Conservation (phyloP, 805 yeast species). For the Candida easanensis region DNA sequence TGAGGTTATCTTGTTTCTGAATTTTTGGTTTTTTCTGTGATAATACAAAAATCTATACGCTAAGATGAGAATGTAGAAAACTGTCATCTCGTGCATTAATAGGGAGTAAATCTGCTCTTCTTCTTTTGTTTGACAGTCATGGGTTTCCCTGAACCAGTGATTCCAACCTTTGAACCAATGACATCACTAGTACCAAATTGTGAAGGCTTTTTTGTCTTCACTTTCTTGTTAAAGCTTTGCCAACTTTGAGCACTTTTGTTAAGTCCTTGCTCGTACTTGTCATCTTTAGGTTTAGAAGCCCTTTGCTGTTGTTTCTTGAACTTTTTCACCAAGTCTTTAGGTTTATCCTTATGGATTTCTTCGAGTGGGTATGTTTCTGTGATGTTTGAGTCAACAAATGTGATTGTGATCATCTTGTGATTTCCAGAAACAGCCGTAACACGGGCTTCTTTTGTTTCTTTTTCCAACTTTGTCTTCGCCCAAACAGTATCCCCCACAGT, state of each 20-base stretch:
- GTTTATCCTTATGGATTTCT: conserved; percentile 12
- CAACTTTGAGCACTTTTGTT: conserved; percentile 19
- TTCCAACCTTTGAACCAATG: conserved; percentile 20
- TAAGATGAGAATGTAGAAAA: neutral
- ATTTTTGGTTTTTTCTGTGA: neutral
- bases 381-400: conserved; percentile 8
- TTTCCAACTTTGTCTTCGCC: conserved; percentile 13
- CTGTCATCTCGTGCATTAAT: conserved; percentile 5
- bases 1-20: neutral
- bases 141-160: conserved; percentile 11
- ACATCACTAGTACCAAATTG: conserved; percentile 12
- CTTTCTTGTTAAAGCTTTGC: conserved; percentile 21
- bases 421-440: conserved; percentile 20
- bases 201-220: conserved; percentile 8
- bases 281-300: conserved; percentile 4
- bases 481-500: conserved; percentile 15
- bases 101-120: conserved; percentile 18
- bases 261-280: conserved; percentile 12
- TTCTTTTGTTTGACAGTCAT: conserved; percentile 13
- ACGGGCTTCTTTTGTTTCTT: conserved; percentile 13
- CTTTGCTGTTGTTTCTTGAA: conserved; percentile 12
- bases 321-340: conserved; percentile 13
- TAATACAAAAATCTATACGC: too few relatives aligned
- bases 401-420: conserved; percentile 11
- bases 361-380: conserved; percentile 14